Evolutionary conservation across 208 protist species (phyloP).

Genomic region (Leishmania braziliensis): DNA sequence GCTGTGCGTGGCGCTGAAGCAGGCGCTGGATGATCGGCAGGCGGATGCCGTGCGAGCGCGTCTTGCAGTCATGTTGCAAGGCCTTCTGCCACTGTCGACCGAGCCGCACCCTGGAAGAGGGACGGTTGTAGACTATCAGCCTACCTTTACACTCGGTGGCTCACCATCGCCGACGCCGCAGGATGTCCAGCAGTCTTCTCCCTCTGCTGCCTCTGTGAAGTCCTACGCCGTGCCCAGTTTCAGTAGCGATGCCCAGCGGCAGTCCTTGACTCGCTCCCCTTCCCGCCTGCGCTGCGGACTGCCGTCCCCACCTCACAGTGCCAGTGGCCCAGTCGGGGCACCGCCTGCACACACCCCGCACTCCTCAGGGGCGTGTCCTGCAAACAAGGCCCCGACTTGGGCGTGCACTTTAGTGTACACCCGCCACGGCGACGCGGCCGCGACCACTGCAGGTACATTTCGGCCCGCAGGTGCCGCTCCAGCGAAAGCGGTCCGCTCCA

Average conservation of each 20-base stretch:
- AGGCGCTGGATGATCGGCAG: constrained; percentile 25
- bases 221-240: background rate
- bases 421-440: background rate
- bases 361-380: background rate
- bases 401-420: background rate
- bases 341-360: background rate
- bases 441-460: background rate
- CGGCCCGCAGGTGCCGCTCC: background rate
- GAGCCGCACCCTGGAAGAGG: background rate
- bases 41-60: constrained; percentile 9
- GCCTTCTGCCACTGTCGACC: background rate
- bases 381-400: background rate
- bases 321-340: background rate
- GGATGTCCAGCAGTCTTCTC: background rate
- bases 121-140: background rate
- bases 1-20: constrained; percentile 22
- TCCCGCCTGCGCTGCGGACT: background rate
- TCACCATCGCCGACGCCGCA: background rate
- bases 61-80: background rate
- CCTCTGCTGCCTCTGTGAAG: background rate
- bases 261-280: background rate
- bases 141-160: background rate
- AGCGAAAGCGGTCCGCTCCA: background rate
- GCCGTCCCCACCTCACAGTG: background rate
- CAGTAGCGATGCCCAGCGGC: background rate